Conservation (phyloP, 164 flowering plant genomes). For the Magnolia kwangsiensis region DNA sequence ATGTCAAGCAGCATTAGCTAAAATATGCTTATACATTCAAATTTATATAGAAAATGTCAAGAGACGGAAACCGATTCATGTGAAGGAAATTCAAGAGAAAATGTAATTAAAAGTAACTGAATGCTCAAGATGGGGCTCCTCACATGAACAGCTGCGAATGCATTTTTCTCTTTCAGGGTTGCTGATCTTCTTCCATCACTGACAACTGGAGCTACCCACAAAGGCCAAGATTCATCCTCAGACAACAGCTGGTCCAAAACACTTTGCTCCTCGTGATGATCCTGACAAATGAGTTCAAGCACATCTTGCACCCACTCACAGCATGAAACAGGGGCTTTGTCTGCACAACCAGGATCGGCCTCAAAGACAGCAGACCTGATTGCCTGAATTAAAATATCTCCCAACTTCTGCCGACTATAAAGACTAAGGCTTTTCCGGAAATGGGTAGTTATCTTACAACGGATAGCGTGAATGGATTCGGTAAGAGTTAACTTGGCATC, state of each 20-base stretch:
- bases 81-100: background rate
- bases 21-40: background rate
- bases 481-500: slow-evolving; percentile 36
- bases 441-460: slow-evolving; percentile 30
- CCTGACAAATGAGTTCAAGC: slow-evolving; percentile 40
- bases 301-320: slow-evolving; percentile 59
- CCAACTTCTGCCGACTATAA: slow-evolving; percentile 26
- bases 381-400: slow-evolving; percentile 43
- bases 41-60: background rate
- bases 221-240: slow-evolving; percentile 51
- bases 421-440: slow-evolving; percentile 40
- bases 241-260: slow-evolving; percentile 59
- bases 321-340: slow-evolving; percentile 42
- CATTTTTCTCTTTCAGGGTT: slow-evolving; percentile 18
- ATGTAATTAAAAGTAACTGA: background rate
- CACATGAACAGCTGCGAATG: slow-evolving; percentile 27
- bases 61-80: background rate
- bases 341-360: slow-evolving; percentile 26
- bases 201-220: slow-evolving; percentile 41
- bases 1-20: background rate
- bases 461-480: slow-evolving; percentile 44
- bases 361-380: slow-evolving; percentile 48
- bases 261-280: slow-evolving; percentile 53
- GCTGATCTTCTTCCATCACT: slow-evolving; percentile 25
- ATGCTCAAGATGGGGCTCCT: slow-evolving; percentile 17